Base-by-base conservation (phyloP, 148 eudicot genomes). In the Arbutus unedo region DNA sequence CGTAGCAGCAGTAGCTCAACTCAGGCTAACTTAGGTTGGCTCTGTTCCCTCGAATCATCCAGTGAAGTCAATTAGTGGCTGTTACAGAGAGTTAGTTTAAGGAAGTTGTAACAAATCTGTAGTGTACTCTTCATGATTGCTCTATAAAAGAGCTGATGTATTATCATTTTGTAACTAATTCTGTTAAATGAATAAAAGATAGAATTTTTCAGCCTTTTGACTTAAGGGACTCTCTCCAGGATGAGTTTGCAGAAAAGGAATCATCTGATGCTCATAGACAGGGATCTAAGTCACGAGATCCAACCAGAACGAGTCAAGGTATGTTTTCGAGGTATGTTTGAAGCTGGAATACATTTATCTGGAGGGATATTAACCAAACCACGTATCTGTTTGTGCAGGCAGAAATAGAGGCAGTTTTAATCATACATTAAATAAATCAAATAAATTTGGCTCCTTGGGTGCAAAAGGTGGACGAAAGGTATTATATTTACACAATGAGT, bases 181-280 rank as follows among this genome's bases (percentile, higher is more conserved):
- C 15, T 0, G 43, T 64, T 64, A 23, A 6, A 64, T 64, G 41
- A 23, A 25, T 19, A 14, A 14, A 23, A 62, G 21, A 23, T 64
- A 23, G 4, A 23, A 23, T 64, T 64, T 15, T 64, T 41, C 70
- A 9, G 70, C 19, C 16, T 78, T 79, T 13, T 83, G 31, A 55
- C 66, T 43, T 43, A 7, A n/a, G 31, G 53, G 23, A 81, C 56
- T 51, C 8, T 82, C 18, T 71, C 15, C 82, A 91, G 96, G 94
- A 90, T 74, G 94, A 90, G 78, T 84, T 89, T 84, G 87, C 92
- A 6, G 91, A 90, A 79, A 86, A 87, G 59, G 90, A 94, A 85
- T 82, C 86, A 73, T 80, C 85, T 53, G 87, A 84, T 86, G 84
- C 82, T 80, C 88, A 84, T 79, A 86, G 81, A 81, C 84, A 79